phyloP scores from a whole-genome alignment of 2,329 filamentous ascomycete genomes.

The Diaporthe humulicola region DNA sequence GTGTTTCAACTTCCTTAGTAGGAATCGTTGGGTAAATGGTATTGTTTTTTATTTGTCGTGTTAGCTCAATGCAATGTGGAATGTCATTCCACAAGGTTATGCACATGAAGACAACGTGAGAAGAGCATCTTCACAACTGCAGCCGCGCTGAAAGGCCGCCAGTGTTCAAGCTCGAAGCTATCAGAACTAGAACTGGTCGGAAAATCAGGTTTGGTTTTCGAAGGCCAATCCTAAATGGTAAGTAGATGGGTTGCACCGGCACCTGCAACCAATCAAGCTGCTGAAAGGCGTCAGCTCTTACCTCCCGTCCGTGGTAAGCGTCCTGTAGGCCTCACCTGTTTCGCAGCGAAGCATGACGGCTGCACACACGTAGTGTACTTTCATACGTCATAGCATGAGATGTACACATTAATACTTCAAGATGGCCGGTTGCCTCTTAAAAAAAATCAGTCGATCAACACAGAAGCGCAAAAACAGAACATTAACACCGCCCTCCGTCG shows the following conservation, averaged over 20 bases:
- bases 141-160: not conserved
- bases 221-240: not conserved
- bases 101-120: not conserved
- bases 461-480: not conserved
- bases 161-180: not conserved
- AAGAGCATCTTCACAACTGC: not conserved
- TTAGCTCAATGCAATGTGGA: too few relatives aligned
- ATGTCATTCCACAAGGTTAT: too few relatives aligned
- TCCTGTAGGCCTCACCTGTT: not conserved
- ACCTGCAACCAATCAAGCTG: not conserved
- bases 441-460: not conserved
- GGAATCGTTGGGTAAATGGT: too few relatives aligned
- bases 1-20: too few relatives aligned
- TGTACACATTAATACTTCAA: not conserved
- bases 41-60: too few relatives aligned
- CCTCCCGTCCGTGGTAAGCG: not conserved
- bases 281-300: not conserved
- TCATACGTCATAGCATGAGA: not conserved
- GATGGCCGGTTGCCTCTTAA: not conserved
- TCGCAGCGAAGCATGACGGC: not conserved
- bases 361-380: not conserved
- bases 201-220: not conserved
- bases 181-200: not conserved
- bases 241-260: not conserved
- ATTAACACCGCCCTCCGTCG: too few relatives aligned